Conservation (phyloP, 169 alveolate species). For the Plasmodium vivax region DNA sequence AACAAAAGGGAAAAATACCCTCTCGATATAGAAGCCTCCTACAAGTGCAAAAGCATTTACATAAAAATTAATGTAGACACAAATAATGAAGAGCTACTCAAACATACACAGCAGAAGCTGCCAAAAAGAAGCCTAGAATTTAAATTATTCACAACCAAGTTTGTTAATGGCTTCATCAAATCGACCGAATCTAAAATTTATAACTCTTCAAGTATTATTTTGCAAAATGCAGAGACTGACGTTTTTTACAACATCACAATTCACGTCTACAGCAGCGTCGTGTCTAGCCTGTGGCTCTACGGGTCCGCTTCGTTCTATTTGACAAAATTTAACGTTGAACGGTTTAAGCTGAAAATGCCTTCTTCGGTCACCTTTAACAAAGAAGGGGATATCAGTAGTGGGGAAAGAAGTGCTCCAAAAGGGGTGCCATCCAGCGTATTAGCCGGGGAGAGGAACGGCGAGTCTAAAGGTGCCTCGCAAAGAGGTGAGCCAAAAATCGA, state of each 20-base stretch:
- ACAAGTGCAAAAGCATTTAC: conserved; percentile 51
- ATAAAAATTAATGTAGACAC: conserved; percentile 63
- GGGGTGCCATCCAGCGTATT: not conserved
- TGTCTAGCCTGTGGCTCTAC: conserved; percentile 40
- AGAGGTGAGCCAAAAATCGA: not conserved
- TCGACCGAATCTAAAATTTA: conserved; percentile 65
- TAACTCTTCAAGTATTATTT: conserved; percentile 68
- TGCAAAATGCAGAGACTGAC: conserved; percentile 70
- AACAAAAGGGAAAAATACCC: conserved; percentile 39
- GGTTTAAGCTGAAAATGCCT: conserved; percentile 60
- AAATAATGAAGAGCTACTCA: conserved; percentile 58
- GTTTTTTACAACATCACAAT: conserved; percentile 56
- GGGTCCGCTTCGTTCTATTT: conserved; percentile 57
- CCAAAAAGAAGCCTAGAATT: conserved; percentile 56
- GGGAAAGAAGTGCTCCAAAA: not conserved
- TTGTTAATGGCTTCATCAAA: conserved; percentile 55
- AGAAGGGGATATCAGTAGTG: conserved; percentile 6
- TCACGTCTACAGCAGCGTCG: conserved; percentile 37
- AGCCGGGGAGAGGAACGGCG: not conserved
- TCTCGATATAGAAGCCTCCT: conserved; percentile 40
- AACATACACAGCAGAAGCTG: conserved; percentile 13
- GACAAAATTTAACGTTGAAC: conserved; percentile 34
- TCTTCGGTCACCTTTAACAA: conserved; percentile 15
- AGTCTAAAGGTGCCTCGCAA: not conserved
- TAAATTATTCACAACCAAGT: conserved; percentile 57